phyloP scores from a whole-genome alignment of 352 stramenopile species.

The Globisporangium spiculum region DNA sequence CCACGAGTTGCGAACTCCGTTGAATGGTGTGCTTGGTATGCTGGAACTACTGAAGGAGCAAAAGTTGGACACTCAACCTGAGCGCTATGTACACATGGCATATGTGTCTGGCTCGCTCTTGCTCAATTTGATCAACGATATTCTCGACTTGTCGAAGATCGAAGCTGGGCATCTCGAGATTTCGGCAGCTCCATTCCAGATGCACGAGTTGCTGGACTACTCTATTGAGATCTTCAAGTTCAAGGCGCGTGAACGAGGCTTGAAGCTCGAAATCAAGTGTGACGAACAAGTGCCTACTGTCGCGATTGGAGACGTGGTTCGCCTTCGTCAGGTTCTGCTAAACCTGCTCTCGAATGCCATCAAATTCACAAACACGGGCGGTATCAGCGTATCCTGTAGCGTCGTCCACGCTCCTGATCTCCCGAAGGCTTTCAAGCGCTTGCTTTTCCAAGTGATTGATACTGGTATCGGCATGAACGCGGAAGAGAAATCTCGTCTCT shows the following conservation, averaged over 20 bases:
- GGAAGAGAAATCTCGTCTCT: conserved; percentile 77
- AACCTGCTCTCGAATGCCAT: conserved; percentile 87
- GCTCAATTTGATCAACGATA: conserved; percentile 91
- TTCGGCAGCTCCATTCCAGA: conserved; percentile 79
- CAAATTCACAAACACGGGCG: conserved; percentile 84
- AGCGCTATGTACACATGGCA: conserved; percentile 84
- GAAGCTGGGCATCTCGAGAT: conserved; percentile 91
- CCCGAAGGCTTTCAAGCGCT: conserved; percentile 59
- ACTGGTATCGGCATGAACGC: conserved; percentile 80
- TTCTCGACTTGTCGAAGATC: conserved; percentile 92
- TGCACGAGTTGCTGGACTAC: conserved; percentile 82
- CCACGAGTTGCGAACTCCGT: conserved; percentile 75
- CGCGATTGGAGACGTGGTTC: conserved; percentile 75
- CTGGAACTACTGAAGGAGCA: conserved; percentile 79
- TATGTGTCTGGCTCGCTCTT: conserved; percentile 85
- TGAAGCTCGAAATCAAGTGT: conserved; percentile 82
- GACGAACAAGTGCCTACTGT: conserved; percentile 59
- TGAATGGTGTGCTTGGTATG: conserved; percentile 85
- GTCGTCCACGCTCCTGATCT: conserved; percentile 66
- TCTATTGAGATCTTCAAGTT: conserved; percentile 90
- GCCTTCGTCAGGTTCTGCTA: conserved; percentile 74
- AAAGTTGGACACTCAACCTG: conserved; percentile 54
- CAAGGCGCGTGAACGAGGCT: conserved; percentile 76
- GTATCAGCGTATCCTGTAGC: conserved; percentile 75
- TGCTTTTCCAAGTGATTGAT: conserved; percentile 86